Conservation (phyloP, 1,284 basidiomycete species). For the Heliocybe sulcata region DNA sequence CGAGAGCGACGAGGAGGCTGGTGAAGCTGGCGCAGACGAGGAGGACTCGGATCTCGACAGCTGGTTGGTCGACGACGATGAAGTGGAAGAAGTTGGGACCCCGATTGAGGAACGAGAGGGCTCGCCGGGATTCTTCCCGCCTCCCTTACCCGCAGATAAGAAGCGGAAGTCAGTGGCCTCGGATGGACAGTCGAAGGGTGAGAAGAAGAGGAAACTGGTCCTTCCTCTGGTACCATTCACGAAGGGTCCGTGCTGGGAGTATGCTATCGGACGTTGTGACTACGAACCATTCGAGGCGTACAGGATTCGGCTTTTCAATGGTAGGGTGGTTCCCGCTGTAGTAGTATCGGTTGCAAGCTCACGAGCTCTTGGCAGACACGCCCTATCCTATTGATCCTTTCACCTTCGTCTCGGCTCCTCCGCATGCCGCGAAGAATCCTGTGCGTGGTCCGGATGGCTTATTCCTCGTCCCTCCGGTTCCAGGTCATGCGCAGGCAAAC, state of each 20-base stretch:
- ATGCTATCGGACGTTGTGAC: constrained; percentile 47
- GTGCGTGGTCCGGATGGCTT: constrained; percentile 14
- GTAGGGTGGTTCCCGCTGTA: constrained; percentile 28
- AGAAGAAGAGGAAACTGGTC: constrained; percentile 67
- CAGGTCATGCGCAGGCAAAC: constrained; percentile 12
- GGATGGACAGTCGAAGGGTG: constrained; percentile 33
- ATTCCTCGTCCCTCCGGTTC: constrained; percentile 33
- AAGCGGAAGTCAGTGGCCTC: constrained; percentile 46
- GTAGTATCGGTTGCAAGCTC: constrained; percentile 4
- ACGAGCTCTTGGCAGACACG: constrained; percentile 43
- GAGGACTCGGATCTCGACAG: constrained; percentile 66
- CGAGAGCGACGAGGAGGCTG: constrained; percentile 59
- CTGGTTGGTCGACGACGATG: constrained; percentile 76
- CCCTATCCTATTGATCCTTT: constrained; percentile 74
- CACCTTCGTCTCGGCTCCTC: constrained; percentile 50
- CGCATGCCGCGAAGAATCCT: constrained; percentile 24
- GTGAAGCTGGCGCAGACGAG: constrained; percentile 46
- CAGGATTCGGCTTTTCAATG: constrained; percentile 72
- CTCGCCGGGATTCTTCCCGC: constrained; percentile 28
- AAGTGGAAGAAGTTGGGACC: constrained; percentile 38
- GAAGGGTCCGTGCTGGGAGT: constrained; percentile 76
- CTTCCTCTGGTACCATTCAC: constrained; percentile 69
- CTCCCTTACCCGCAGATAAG: constrained; percentile 14
- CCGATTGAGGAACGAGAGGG: constrained; percentile 31
- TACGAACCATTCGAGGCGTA: constrained; percentile 63